Conservation (phyloP, 805 yeast genomes). For the Wickerhamiella spandovensis region DNA sequence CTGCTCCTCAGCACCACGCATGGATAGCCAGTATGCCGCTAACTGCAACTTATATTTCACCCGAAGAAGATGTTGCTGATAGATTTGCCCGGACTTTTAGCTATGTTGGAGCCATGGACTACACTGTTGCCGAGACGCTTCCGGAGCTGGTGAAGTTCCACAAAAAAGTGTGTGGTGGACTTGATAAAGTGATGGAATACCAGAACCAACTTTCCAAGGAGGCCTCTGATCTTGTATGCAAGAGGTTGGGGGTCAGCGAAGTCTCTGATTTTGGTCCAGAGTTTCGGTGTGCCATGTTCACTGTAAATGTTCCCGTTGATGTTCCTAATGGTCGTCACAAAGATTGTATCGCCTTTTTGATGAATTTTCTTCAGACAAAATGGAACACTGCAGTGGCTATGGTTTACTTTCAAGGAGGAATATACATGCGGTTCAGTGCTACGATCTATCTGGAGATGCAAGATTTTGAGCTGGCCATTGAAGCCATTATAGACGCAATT, state of each 20-base stretch:
- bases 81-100: conserved; percentile 24
- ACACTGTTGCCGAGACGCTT: conserved; percentile 31
- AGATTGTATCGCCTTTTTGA: conserved; percentile 8
- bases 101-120: conserved; percentile 38
- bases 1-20: conserved; percentile 36
- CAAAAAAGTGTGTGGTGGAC: conserved; percentile 39
- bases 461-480: conserved; percentile 39
- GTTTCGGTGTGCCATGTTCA: conserved; percentile 32
- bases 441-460: conserved; percentile 46
- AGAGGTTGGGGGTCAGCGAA: conserved; percentile 29
- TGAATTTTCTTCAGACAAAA: conserved; percentile 13
- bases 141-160: conserved; percentile 43
- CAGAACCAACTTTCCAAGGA: conserved; percentile 32
- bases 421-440: conserved; percentile 43
- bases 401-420: conserved; percentile 28
- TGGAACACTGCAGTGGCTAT: conserved; percentile 38
- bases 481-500: conserved; percentile 26
- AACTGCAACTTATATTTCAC: conserved; percentile 32
- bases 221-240: conserved; percentile 31
- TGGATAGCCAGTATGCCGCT: conserved; percentile 45
- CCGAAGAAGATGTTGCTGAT: conserved; percentile 14
- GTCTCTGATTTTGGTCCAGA: conserved; percentile 28
- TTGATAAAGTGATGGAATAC: conserved; percentile 36
- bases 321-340: not conserved
- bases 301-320: conserved; percentile 28